A percentile compares a stretch with the other conserved stretches of the same genome.
Evolutionary conservation across 148 eudicot species (phyloP).

Genomic region (Rhododendron simsii): DNA sequence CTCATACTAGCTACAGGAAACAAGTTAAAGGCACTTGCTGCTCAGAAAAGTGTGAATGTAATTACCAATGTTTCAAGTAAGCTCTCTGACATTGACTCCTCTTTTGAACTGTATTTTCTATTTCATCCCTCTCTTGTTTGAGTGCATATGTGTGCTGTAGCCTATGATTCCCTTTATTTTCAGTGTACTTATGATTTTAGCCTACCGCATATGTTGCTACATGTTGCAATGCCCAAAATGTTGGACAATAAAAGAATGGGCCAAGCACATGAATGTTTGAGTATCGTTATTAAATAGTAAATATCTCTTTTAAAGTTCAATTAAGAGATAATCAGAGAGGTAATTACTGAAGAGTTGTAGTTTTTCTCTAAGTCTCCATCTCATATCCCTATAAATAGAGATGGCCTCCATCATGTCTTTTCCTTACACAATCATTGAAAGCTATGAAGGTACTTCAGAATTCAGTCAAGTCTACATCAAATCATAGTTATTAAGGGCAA

Average conservation of each 20-base stretch:
- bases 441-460: neutral
- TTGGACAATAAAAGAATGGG: no score
- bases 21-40: constrained; percentile 83
- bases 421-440: neutral
- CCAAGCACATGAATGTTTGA: neutral
- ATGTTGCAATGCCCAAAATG: no score
- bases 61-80: constrained; percentile 90
- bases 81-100: constrained; percentile 6
- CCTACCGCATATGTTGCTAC: no score
- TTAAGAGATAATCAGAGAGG: neutral
- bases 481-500: no score
- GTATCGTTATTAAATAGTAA: neutral
- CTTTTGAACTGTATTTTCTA: neutral
- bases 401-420: neutral
- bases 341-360: neutral
- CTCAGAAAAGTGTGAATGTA: constrained; percentile 72
- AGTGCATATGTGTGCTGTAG: neutral
- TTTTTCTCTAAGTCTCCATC: neutral
- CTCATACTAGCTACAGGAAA: constrained; percentile 74
- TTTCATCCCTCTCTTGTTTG: neutral
- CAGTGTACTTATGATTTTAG: no score
- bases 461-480: neutral
- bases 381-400: neutral
- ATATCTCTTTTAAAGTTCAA: neutral
- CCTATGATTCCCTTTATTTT: neutral